Evolutionary conservation across 2,329 filamentous ascomycete species (phyloP).

Genomic region (Calonectria pauciramosa): DNA sequence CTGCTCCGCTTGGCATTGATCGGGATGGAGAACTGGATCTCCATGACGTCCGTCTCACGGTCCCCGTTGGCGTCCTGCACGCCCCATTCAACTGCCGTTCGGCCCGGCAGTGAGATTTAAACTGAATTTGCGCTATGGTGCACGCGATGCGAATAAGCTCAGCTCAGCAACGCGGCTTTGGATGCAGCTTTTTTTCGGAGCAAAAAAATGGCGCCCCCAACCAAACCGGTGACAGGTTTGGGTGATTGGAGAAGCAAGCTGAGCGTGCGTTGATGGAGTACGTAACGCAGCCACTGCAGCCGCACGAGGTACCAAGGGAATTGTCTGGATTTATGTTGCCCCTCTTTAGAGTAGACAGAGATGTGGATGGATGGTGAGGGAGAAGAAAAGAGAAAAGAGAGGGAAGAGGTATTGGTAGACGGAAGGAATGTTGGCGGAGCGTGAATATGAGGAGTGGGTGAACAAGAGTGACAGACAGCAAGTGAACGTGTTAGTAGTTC

Average conservation of each 20-base stretch:
- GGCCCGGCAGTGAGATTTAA: slow-evolving; percentile 7
- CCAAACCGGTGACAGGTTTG: background rate
- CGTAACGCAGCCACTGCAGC: background rate
- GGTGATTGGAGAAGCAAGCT: background rate
- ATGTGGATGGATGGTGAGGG: background rate
- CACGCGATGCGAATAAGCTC: background rate
- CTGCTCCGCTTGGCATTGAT: slow-evolving; percentile 39
- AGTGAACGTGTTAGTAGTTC: background rate
- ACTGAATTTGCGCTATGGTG: background rate
- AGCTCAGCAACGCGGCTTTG: background rate
- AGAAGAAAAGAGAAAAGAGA: slow-evolving; percentile 1
- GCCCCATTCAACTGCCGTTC: slow-evolving; percentile 22
- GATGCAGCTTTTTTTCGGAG: background rate
- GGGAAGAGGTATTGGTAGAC: background rate
- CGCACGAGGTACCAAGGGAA: background rate
- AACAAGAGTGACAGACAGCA: background rate
- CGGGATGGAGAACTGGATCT: slow-evolving; percentile 56
- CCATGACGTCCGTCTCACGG: slow-evolving; percentile 44
- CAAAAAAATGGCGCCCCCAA: background rate
- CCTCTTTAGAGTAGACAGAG: background rate
- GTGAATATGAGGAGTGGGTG: slow-evolving; percentile 10
- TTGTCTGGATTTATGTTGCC: background rate
- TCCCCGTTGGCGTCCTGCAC: slow-evolving; percentile 20
- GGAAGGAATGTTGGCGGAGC: background rate
- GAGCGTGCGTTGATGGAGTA: slow-evolving; percentile 2